Percentiles rank a stretch among this genome's conserved stretches.
Evolutionary conservation across 257 asterid genomes (phyloP).

Genomic region (Ocimum tenuiflorum): DNA sequence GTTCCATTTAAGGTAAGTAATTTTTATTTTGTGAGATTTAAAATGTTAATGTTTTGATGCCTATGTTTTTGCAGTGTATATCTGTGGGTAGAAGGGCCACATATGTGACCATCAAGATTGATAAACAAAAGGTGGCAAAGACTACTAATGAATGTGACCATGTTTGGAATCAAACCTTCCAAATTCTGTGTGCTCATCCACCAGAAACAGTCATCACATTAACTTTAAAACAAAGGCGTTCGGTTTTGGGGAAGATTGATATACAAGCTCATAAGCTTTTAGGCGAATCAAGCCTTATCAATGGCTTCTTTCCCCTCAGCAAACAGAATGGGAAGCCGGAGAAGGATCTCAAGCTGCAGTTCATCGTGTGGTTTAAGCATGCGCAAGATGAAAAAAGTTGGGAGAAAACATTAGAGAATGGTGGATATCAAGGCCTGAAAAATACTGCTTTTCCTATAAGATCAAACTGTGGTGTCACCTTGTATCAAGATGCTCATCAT

Average conservation of each 20-base stretch:
- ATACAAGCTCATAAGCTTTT: constrained; percentile 42
- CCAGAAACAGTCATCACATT: constrained; percentile 50
- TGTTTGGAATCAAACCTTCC: constrained; percentile 78
- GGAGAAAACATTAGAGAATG: constrained; percentile 44
- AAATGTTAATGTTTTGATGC: neutral
- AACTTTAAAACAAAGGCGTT: constrained; percentile 45
- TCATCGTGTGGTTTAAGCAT: constrained; percentile 70
- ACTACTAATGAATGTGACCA: constrained; percentile 49
- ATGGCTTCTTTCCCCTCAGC: constrained; percentile 60
- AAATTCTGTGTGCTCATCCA: constrained; percentile 77
- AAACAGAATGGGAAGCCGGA: constrained; percentile 42
- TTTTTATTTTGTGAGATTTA: neutral
- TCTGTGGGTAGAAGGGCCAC: constrained; percentile 45
- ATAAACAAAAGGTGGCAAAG: constrained; percentile 55
- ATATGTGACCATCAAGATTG: constrained; percentile 63
- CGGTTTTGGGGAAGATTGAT: constrained; percentile 48
- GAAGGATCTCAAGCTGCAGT: constrained; percentile 48
- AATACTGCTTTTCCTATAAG: constrained; percentile 64
- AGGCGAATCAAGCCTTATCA: constrained; percentile 46
- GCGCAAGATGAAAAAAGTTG: constrained; percentile 54
- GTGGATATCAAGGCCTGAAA: constrained; percentile 53
- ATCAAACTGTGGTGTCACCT: constrained; percentile 46
- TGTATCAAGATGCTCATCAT: constrained; percentile 89
- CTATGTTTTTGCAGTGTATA: constrained; percentile 48
- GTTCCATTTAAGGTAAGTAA: constrained; percentile 38